A percentile compares a stretch with the other conserved stretches of the same genome.
Conservation (phyloP, 2,329 filamentous ascomycete genomes). For the Monosporascus sp. region DNA sequence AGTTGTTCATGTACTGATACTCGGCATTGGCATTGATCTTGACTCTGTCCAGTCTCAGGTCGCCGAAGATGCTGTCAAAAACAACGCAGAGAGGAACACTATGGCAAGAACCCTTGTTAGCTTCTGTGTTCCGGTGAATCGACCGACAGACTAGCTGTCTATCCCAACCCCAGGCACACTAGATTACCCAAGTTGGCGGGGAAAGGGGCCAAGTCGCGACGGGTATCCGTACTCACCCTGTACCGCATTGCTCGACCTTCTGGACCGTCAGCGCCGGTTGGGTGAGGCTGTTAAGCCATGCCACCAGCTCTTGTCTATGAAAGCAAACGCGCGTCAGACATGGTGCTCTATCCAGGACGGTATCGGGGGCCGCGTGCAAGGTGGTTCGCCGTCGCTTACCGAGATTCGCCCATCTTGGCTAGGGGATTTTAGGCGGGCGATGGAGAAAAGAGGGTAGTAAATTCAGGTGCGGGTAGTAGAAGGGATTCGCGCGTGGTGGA, state of each 20-base stretch:
- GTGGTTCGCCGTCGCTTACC: slow-evolving; percentile 31
- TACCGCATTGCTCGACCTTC: slow-evolving; percentile 98
- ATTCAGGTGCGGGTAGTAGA: too few species aligned
- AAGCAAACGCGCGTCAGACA: slow-evolving; percentile 1
- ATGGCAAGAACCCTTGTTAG: slow-evolving; percentile 16
- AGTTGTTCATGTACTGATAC: slow-evolving; percentile 97
- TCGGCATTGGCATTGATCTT: slow-evolving; percentile 98
- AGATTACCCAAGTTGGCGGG: slow-evolving; percentile 12
- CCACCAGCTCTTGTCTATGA: slow-evolving; percentile 84
- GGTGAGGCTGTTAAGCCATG: slow-evolving; percentile 95
- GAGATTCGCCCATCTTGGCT: slow-evolving; percentile 58
- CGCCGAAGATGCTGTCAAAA: slow-evolving; percentile 96
- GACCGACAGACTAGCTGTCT: too few species aligned
- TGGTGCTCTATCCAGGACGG: background rate
- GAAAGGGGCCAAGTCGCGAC: slow-evolving; percentile 29
- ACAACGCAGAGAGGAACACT: slow-evolving; percentile 96
- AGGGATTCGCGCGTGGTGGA: too few species aligned
- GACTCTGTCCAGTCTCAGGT: slow-evolving; percentile 90
- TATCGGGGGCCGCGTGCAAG: slow-evolving; percentile 10
- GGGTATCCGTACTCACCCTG: slow-evolving; percentile 62
- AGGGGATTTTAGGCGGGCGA: background rate
- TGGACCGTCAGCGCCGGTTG: slow-evolving; percentile 98
- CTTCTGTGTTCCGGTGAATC: slow-evolving; percentile 4
- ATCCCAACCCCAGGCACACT: too few species aligned
- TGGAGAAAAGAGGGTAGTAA: background rate